These are phyloP conservation scores for Tuctoria greenei DNA, from an alignment of 176 grass and related monocot species.

Conservation along the genomic window DNA sequence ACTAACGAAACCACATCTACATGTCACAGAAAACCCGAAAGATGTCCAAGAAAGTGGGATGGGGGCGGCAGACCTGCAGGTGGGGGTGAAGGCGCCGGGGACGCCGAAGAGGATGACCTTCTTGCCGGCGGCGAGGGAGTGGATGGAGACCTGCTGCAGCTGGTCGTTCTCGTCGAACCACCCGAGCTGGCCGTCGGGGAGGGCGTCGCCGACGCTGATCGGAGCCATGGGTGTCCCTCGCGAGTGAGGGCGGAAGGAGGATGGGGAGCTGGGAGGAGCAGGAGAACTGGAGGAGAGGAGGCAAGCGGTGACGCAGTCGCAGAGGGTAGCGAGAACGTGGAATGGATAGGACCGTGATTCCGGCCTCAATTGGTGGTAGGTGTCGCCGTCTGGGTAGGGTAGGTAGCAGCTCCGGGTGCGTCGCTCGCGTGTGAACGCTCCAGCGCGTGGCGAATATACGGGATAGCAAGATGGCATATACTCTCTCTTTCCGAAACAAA, in stretches of 20 bases:
- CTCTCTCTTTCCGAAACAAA: too few species aligned
- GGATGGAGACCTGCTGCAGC: slow-evolving; percentile 70
- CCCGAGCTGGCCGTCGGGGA: slow-evolving; percentile 66
- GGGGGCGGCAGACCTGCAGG: slow-evolving; percentile 61
- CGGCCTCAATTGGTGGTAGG: background rate
- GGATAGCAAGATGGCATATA: too few species aligned
- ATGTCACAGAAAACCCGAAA: background rate
- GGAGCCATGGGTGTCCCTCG: slow-evolving; percentile 57
- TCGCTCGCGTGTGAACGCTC: slow-evolving; percentile 17
- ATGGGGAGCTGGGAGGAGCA: background rate
- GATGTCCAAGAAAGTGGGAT: background rate
- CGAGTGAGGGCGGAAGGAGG: background rate
- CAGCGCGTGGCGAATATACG: too few species aligned
- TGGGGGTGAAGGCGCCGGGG: slow-evolving; percentile 95
- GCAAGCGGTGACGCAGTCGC: background rate
- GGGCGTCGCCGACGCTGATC: slow-evolving; percentile 65
- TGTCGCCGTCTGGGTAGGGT: background rate
- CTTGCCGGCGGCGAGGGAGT: slow-evolving; percentile 73
- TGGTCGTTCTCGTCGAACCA: slow-evolving; percentile 80
- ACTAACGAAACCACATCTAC: background rate
- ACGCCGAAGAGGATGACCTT: slow-evolving; percentile 96
- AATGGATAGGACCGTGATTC: background rate
- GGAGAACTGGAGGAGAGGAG: background rate
- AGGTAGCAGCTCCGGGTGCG: background rate
- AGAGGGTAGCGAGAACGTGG: background rate